Evolutionary conservation across 768 basidiomycete species (phyloP), one percentile per base, ranked within the genome.

Genomic region (Phylloporus sp.): DNA sequence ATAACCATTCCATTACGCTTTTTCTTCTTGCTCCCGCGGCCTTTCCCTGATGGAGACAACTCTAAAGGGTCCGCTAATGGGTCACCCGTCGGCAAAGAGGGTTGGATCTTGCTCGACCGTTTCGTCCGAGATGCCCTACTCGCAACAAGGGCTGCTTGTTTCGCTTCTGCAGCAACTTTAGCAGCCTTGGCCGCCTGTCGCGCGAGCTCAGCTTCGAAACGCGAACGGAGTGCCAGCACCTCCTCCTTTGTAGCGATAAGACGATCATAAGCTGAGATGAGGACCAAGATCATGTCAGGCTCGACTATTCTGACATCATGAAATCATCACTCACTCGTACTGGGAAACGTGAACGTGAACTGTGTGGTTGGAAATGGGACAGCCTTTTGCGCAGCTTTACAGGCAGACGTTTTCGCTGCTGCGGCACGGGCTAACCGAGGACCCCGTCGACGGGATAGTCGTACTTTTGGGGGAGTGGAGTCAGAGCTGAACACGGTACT

Each of bases 1-100:
- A 97, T 95, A 40, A 93, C 92, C 28, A 92, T 76, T 5, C 87
- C 87, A 44, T 87, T 86, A 44, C 92, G 81, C 73, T 97, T 97
- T 83, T 97, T 97, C 81, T 95, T 95, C 80, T 92, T 94, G 54
- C 60, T 62, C 53, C 71, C 61, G 49, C 63, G 63, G 52, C 45
- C 46, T 56, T 68, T 67, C 10, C 56, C 62, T 28, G 59, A 60
- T 57, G 59, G 60, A 43, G 69, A 59, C 56, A 70, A 68, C 42
- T 80, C 78, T 45, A 69, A 59, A 50, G 66, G 70, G 49, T 78
- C 74, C 12, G 65, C 61, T 7, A 60, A 64, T 56, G 66, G 68
- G 49, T 76, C 75, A 12, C 63, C 69, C 50, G 60, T 62, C 47
- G 58, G 59, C 54, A 52, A 51, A 36, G 61, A 52, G 41, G 59